Evolutionary conservation across 768 basidiomycete species (phyloP), one percentile per base, ranked within the genome.

Genomic region (Russula sp.): DNA sequence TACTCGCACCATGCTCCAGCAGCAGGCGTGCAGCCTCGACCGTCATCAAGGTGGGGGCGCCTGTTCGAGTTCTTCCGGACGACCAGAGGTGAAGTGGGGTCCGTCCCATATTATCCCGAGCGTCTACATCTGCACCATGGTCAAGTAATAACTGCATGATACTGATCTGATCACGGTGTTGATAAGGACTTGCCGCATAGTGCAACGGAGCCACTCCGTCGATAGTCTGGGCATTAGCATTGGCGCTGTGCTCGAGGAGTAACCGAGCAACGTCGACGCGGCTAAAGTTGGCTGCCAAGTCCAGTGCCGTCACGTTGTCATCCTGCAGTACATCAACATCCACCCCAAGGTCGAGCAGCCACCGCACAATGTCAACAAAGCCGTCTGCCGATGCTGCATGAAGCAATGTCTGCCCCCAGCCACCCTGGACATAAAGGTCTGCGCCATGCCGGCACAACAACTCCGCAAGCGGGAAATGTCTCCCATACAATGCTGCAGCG

Each of bases 331-430:
- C 13, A 22, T 54, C 20, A 14, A 51, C 34, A 18, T 59, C 34
- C 2, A 41, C 58, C 1, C 58, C 32, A 18, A 25, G 58, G 25
- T 43, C 18, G 34, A 59, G 14, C 6, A 59, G 41, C 58, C 58
- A 59, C 8, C 7, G 8, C 20, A 36, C 20, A 25, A 22, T 18
- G 1, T 59, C 34, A 1, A 22, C 4, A n/a, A 3, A 3, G 8
- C n/a, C 48, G 0, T 0, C 1, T 2, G 2, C 0, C 3, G 9
- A 51, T 6, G 58, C 41, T 4, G 0, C 0, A 6, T 8, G 9
- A 10, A 59, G 16, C 9, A 18, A 9, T 0, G 48, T 59, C 0
- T 0, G 0, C 1, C 18, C 2, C 16, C 0, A 0, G 1, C 7
- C 0, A 9, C 20, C 49, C 20, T 60, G 11, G 36, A 43, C 14